Evolutionary conservation across 495 filamentous ascomycete species (phyloP).

Genomic region (Hypoxylon subgilvum): DNA sequence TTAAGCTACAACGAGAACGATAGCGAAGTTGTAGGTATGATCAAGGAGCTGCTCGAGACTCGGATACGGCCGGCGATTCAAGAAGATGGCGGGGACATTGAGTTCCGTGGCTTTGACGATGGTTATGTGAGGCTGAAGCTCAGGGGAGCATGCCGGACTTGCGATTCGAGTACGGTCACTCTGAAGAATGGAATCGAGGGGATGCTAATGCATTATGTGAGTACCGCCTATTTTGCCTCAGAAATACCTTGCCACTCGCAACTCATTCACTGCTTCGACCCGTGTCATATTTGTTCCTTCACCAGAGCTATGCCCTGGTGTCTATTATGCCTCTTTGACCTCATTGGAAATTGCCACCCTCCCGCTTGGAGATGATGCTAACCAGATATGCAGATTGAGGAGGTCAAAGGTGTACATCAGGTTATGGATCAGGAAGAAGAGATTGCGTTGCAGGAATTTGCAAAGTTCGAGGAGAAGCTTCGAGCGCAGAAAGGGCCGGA

Average conservation of each 20-base stretch:
- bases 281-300: no score
- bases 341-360: neutral
- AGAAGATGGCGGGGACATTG: constrained; percentile 97
- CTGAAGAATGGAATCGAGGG: constrained; percentile 96
- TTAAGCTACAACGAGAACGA: constrained; percentile 83
- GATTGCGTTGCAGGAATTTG: constrained; percentile 86
- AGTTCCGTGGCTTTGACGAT: constrained; percentile 86
- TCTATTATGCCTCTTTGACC: no score
- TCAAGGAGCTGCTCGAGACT: constrained; percentile 97
- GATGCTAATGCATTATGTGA: constrained; percentile 82
- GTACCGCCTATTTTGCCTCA: constrained; percentile 24
- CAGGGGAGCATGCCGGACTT: constrained; percentile 90
- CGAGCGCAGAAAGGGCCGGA: constrained; percentile 69
- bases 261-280: no score
- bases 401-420: constrained; percentile 91
- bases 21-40: constrained; percentile 93
- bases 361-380: constrained; percentile 21
- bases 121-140: constrained; percentile 87
- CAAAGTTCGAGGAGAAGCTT: constrained; percentile 94
- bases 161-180: constrained; percentile 94
- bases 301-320: no score
- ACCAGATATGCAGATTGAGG: constrained; percentile 73
- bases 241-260: no score
- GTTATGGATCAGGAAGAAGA: constrained; percentile 92
- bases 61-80: constrained; percentile 93